Percentiles rank a stretch among this genome's conserved stretches.
phyloP scores from a whole-genome alignment of 805 yeast species.

The Candida takata region DNA sequence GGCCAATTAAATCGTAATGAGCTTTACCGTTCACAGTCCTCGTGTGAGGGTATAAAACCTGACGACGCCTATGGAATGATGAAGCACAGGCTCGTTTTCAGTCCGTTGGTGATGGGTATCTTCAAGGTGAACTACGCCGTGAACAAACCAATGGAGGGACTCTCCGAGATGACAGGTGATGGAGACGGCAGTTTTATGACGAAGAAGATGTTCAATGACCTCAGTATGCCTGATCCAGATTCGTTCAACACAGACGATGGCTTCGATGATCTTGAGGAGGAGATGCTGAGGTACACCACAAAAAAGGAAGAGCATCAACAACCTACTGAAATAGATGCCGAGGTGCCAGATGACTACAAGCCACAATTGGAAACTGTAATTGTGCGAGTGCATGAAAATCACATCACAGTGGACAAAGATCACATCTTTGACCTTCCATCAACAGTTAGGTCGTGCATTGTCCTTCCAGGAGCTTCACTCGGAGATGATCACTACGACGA shows the following conservation, averaged over 20 bases:
- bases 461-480: constrained; percentile 14
- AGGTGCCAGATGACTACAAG: constrained; percentile 1
- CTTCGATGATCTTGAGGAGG: constrained; percentile 17
- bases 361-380: constrained; percentile 13
- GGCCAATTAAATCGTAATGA: no score
- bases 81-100: constrained; percentile 33
- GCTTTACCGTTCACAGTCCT: no score
- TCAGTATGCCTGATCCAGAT: constrained; percentile 18
- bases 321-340: constrained; percentile 1
- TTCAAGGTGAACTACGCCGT: constrained; percentile 23
- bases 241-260: constrained; percentile 18
- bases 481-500: constrained; percentile 12
- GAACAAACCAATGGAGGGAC: constrained; percentile 16
- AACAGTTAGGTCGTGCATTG: constrained; percentile 12
- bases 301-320: constrained; percentile 1
- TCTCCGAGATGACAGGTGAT: constrained; percentile 4
- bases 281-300: constrained; percentile 14
- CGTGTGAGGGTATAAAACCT: no score
- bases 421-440: constrained; percentile 8
- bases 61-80: constrained; percentile 11
- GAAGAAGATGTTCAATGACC: constrained; percentile 19
- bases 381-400: constrained; percentile 11
- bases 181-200: constrained; percentile 25
- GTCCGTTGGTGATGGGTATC: constrained; percentile 33
- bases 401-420: constrained; percentile 14